Conservation (phyloP, 805 yeast species). For the Candida ortonii region DNA sequence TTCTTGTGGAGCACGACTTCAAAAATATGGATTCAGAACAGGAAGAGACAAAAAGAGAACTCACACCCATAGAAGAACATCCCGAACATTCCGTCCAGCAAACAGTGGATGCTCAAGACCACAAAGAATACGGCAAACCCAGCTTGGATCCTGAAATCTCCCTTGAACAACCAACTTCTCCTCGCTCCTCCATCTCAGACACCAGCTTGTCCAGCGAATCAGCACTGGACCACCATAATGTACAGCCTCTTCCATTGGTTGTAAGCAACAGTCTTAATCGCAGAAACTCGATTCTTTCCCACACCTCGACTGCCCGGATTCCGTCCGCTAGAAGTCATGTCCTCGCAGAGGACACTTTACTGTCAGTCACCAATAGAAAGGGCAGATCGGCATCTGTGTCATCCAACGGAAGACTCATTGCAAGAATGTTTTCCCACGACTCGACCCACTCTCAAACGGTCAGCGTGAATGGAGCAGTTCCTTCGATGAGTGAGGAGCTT, state of each 20-base stretch:
- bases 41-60: conserved; percentile 1
- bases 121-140: no score
- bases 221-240: conserved; percentile 2
- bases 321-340: conserved; percentile 35
- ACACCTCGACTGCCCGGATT: conserved; percentile 23
- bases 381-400: conserved; percentile 9
- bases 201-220: conserved; percentile 14
- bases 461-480: conserved; percentile 11
- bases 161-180: conserved; percentile 7
- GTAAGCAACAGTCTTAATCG: conserved; percentile 1
- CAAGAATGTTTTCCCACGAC: conserved; percentile 6
- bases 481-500: conserved; percentile 29
- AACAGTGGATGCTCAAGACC: no score
- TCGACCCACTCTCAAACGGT: conserved; percentile 5
- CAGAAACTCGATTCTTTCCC: conserved; percentile 6
- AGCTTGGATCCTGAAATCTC: no score
- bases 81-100: background rate
- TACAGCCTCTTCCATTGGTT: conserved; percentile 19
- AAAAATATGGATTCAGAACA: conserved; percentile 21
- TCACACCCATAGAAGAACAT: conserved; percentile 3
- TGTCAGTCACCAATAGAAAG: no score
- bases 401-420: background rate
- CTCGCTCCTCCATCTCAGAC: conserved; percentile 15
- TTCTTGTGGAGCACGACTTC: conserved; percentile 51
- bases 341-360: conserved; percentile 7